These are phyloP conservation scores for Cladophialophora chaetospira DNA, from an alignment of 2,329 filamentous ascomycete genomes.

Conservation along the genomic window DNA sequence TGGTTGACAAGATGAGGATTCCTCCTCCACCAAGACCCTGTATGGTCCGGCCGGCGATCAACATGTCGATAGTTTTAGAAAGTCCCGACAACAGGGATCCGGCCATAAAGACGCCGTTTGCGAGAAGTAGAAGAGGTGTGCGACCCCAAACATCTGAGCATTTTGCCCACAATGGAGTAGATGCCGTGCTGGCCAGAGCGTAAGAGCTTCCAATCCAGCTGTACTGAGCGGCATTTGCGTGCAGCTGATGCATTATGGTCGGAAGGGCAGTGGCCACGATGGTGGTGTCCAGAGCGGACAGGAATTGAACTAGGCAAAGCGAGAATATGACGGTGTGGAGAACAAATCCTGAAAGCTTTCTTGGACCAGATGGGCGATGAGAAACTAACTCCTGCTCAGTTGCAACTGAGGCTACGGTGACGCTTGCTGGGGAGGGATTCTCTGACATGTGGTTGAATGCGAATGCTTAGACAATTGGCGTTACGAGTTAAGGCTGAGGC, in stretches of 20 bases:
- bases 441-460: no score
- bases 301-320: not conserved
- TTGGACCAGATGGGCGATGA: no score
- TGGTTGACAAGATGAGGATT: conserved; percentile 47
- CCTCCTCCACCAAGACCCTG: conserved; percentile 57
- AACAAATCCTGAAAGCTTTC: not conserved
- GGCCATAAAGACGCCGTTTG: conserved; percentile 55
- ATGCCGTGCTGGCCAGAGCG: conserved; percentile 51
- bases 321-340: not conserved
- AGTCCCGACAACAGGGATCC: conserved; percentile 54
- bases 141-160: conserved; percentile 59
- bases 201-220: conserved; percentile 58
- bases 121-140: conserved; percentile 55
- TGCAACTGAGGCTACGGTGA: no score
- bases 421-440: no score
- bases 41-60: conserved; percentile 58
- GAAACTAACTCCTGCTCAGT: no score
- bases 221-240: conserved; percentile 50
- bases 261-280: conserved; percentile 65
- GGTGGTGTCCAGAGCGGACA: conserved; percentile 38
- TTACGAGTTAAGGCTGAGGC: no score
- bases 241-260: conserved; percentile 58
- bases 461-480: no score
- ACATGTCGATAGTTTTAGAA: conserved; percentile 43
- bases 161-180: conserved; percentile 46